Percentiles rank a stretch among this genome's conserved stretches.
Evolutionary conservation across 2,329 filamentous ascomycete genomes (phyloP).

Genomic region (Cordyceps farinosa): DNA sequence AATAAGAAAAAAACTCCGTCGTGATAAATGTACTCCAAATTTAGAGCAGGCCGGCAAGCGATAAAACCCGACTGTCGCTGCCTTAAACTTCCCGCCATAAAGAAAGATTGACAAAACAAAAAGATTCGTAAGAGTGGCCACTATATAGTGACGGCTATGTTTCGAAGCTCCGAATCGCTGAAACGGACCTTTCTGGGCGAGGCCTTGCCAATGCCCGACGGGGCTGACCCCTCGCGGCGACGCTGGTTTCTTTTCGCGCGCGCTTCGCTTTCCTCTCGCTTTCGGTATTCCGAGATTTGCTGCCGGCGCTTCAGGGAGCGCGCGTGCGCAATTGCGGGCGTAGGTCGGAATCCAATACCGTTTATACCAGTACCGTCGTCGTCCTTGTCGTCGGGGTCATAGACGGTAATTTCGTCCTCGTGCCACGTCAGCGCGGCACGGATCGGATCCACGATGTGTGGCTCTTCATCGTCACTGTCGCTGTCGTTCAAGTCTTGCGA

Average conservation of each 20-base stretch:
- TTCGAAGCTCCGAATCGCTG: conserved; percentile 36
- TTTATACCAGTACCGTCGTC: conserved; percentile 66
- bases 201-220: conserved; percentile 27
- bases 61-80: not conserved
- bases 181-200: conserved; percentile 38
- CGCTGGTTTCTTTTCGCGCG: conserved; percentile 52
- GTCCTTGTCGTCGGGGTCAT: conserved; percentile 61
- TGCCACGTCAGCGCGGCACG: conserved; percentile 63
- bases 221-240: conserved; percentile 36
- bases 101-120: not conserved
- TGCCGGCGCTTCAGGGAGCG: conserved; percentile 54
- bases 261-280: conserved; percentile 58
- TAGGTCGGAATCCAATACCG: conserved; percentile 64
- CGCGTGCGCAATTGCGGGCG: conserved; percentile 56
- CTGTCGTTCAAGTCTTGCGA: conserved; percentile 19
- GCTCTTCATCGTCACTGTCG: conserved; percentile 28
- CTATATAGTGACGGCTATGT: conserved; percentile 32
- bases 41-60: not conserved
- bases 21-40: not conserved
- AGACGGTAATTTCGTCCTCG: conserved; percentile 64
- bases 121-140: not conserved
- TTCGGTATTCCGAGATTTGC: conserved; percentile 61
- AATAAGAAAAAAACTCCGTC: conserved; percentile 3
- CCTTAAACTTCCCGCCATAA: not conserved
- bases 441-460: conserved; percentile 47